phyloP scores from a whole-genome alignment of 2,329 filamentous ascomycete genomes.

The Cladosporium sp. region DNA sequence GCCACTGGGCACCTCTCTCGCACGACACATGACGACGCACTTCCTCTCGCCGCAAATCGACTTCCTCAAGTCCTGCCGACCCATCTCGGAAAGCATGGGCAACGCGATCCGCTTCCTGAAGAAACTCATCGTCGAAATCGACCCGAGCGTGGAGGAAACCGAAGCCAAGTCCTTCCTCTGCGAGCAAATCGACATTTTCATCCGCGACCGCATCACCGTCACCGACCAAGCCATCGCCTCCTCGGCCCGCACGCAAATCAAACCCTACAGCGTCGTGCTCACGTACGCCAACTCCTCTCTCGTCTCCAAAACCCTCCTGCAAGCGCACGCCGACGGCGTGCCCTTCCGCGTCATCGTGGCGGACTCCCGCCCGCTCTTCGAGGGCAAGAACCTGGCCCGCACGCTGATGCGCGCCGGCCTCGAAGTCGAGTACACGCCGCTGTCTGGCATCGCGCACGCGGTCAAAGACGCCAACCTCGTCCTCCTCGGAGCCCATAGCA shows the following conservation, averaged over 20 bases:
- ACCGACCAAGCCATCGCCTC: slow-evolving; percentile 82
- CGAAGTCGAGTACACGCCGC: slow-evolving; percentile 74
- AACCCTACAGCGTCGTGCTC: slow-evolving; percentile 74
- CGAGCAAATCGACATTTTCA: slow-evolving; percentile 81
- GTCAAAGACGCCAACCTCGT: slow-evolving; percentile 69
- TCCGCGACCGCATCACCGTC: slow-evolving; percentile 82
- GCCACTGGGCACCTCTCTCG: slow-evolving; percentile 76
- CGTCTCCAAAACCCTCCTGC: slow-evolving; percentile 75
- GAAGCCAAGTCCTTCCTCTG: slow-evolving; percentile 76
- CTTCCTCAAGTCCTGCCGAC: slow-evolving; percentile 88
- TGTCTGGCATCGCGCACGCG: slow-evolving; percentile 71
- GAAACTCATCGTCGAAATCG: slow-evolving; percentile 83
- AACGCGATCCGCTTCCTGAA: slow-evolving; percentile 96
- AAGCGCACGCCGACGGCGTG: slow-evolving; percentile 66
- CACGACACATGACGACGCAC: slow-evolving; percentile 86
- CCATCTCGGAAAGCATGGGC: slow-evolving; percentile 93
- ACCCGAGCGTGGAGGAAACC: slow-evolving; percentile 76
- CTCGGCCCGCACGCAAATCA: slow-evolving; percentile 70
- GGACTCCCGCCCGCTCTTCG: slow-evolving; percentile 68
- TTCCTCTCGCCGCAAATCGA: slow-evolving; percentile 93
- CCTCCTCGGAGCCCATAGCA: slow-evolving; percentile 83
- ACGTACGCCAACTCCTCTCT: slow-evolving; percentile 84
- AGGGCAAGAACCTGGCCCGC: slow-evolving; percentile 68
- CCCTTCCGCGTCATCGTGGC: slow-evolving; percentile 80
- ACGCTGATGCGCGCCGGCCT: slow-evolving; percentile 66